Base-by-base conservation (phyloP, 768 basidiomycete species). In the Suillus luteus region DNA sequence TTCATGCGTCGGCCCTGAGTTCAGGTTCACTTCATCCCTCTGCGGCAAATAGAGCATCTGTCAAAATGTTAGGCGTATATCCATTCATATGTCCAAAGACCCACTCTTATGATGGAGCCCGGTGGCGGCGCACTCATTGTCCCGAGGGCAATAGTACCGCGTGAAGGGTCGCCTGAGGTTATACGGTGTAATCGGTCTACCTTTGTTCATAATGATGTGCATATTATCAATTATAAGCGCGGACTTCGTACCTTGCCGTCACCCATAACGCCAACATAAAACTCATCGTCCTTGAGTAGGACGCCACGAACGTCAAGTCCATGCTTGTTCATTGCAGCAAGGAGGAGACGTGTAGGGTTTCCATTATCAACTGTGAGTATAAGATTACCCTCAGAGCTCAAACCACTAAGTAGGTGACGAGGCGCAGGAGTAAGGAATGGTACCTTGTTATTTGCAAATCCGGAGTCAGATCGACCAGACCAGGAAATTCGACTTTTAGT, bases 311-410 rank as follows among this genome's bases (percentile, higher is more conserved):
- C 43, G 31, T 52, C 44, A 48, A 79, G 70, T 2, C 77, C 79
- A 10, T 75, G 68, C 5, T 75, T 71, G 22, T 78, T 77, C 24
- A 92, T 83, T 8, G 83, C 83, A 15, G 73, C 68, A 17, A 93
- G 78, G 7, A 93, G 79, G 5, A 88, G 74, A 38, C 81, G 78
- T 0, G 88, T 83, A 0, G 92, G 90, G 65, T 89, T 92, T 19
- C 74, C 67, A 43, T 76, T 70, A 66, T 90, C 77, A 1, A 93
- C 73, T 6, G 81, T 71, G 57, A 86, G 81, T 49, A 94, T 77
- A 67, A 94, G 81, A 69, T 93, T 94, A 3, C 91, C 92, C 74
- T 90, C 86, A 7, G 85, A 81, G 35, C 90, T 90, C 19, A 35
- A 22, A 48, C 31, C 38, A 51, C 33, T 44, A 27, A 62, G 22